Conservation (phyloP, 75 land plant species). For the Selaginella tamariscina region DNA sequence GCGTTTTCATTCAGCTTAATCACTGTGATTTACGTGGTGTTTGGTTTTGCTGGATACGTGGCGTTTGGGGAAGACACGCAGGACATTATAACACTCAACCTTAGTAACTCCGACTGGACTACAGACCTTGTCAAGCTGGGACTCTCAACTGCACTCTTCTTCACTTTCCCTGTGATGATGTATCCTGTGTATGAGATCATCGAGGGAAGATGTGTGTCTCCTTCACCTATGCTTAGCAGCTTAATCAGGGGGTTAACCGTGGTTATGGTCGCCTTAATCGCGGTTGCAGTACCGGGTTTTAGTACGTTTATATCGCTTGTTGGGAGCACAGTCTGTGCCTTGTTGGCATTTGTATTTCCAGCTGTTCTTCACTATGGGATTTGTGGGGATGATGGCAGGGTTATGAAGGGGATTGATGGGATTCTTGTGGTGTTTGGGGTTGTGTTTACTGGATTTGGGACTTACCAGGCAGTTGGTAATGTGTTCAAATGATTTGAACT, state of each 20-base stretch:
- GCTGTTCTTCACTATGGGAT: background rate
- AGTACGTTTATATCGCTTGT: background rate
- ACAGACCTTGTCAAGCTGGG: background rate
- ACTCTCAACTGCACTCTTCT: background rate
- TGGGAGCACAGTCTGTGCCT: slow-evolving; percentile 7
- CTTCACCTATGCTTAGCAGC: background rate
- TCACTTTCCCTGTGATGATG: slow-evolving; percentile 12
- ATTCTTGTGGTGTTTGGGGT: background rate
- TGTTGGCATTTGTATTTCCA: slow-evolving; percentile 8
- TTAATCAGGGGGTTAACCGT: background rate
- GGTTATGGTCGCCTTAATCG: background rate
- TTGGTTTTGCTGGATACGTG: slow-evolving; percentile 1
- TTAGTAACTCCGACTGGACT: background rate
- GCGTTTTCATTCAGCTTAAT: background rate
- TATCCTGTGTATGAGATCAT: slow-evolving; percentile 8
- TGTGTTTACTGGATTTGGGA: background rate
- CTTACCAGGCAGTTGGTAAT: background rate
- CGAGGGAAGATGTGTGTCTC: background rate
- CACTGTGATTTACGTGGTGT: background rate
- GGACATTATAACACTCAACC: slow-evolving; percentile 5
- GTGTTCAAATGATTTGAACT: no score
- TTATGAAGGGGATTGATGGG: background rate
- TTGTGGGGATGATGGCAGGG: background rate
- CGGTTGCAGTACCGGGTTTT: background rate
- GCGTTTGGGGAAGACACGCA: slow-evolving; percentile 6